Base-by-base conservation (phyloP, 225 moss, liverwort and hornwort genomes). In the Ulota crispa region DNA sequence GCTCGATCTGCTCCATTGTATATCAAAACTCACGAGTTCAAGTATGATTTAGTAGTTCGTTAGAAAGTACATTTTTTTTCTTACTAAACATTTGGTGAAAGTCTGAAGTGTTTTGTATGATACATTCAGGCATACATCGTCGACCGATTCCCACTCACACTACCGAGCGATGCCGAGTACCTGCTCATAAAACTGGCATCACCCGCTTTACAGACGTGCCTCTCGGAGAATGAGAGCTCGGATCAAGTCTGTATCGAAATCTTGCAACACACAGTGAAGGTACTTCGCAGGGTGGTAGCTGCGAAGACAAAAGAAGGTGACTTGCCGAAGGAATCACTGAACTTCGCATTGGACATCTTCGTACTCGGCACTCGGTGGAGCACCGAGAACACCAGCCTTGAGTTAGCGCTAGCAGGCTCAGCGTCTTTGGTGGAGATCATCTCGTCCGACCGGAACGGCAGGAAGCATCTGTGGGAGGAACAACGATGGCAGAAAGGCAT, bases 401-500 rank as follows among this genome's bases (percentile, higher is more conserved):
- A 98, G 83, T 90, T 89, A 39, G 95, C 93, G 47, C 89, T 98
- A 66, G 90, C 94, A 34, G 95, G 95, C 54, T 89, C 98, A 60
- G 90, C 93, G 2, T 94, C 95, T 60, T 87, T 95, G 36, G 73
- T 98, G 62, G 98, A 98, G 86, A 88, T 91, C 28, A 82, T 92
- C 52, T 92, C 94, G 43, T 95, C 94, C 21, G 77, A 91, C 76
- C 84, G 82, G 52, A 80, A 55, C 47, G 98, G 98, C 64, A 89
- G 98, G 50, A 92, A 89, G 73, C 94, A 93, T 80, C 83, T 98
- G 7, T 92, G 94, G 83, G 86, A 91, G 43, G 98, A 98, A 72
- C 83, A 81, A 12, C 87, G 98, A 78, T 98, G 98, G 95, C 94
- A 92, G 86, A 89, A 90, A 80, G 95, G 98, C 60, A 89, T 98